A percentile compares a stretch with the other conserved stretches of the same genome.
Evolutionary conservation across 2,329 filamentous ascomycete genomes (phyloP).

Genomic region (Aspergillus sojae): DNA sequence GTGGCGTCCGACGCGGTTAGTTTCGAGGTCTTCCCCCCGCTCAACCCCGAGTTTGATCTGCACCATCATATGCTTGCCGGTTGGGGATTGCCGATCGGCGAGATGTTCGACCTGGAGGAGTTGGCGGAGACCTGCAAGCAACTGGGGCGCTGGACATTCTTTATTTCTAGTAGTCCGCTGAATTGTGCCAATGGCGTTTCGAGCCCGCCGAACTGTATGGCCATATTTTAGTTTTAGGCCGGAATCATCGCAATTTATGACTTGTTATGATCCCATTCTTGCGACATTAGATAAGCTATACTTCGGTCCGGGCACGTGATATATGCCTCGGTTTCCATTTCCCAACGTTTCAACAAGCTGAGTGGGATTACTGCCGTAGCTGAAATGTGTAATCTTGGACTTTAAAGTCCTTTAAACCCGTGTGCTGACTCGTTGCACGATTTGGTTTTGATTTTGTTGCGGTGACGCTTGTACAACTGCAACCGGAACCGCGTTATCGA

Average conservation of each 20-base stretch:
- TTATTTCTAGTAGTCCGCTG: conserved; percentile 43
- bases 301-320: not conserved
- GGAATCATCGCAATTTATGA: not conserved
- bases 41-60: conserved; percentile 37
- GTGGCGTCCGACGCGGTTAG: conserved; percentile 63
- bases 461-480: not conserved
- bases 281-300: not conserved
- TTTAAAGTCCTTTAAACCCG: not conserved
- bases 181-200: conserved; percentile 44
- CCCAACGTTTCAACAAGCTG: conserved; percentile 4
- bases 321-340: not conserved
- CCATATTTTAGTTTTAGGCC: conserved; percentile 38
- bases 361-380: not conserved
- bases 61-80: conserved; percentile 41
- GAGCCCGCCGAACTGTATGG: conserved; percentile 48
- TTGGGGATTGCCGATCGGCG: conserved; percentile 43
- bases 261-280: not conserved
- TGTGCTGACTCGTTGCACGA: not conserved
- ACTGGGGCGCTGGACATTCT: conserved; percentile 41
- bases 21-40: conserved; percentile 55
- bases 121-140: conserved; percentile 36
- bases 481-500: not conserved
- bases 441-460: not conserved
- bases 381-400: not conserved
- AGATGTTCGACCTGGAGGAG: conserved; percentile 45